Conservation (phyloP, 2,329 filamentous ascomycete genomes). For the Parascedosporium putredinis region DNA sequence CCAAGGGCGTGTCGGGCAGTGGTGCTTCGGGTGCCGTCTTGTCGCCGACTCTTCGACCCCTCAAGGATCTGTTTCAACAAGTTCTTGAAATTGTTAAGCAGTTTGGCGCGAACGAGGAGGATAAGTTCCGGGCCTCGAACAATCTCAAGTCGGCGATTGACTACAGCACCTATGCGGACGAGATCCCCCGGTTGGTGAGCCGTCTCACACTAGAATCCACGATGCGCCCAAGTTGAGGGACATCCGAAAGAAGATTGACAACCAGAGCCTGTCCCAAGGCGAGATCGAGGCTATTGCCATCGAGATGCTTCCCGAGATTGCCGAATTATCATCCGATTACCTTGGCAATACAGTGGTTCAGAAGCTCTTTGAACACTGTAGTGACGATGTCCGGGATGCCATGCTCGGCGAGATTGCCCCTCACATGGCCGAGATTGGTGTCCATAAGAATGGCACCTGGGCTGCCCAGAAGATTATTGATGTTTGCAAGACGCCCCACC, state of each 20-base stretch:
- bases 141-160: conserved; percentile 69
- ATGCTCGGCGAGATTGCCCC: conserved; percentile 85
- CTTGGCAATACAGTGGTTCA: conserved; percentile 98
- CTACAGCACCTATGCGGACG: conserved; percentile 61
- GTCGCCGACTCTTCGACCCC: conserved; percentile 57
- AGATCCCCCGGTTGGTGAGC: conserved; percentile 84
- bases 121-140: conserved; percentile 58
- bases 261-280: conserved; percentile 70
- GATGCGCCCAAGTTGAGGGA: conserved; percentile 92
- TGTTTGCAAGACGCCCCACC: conserved; percentile 72
- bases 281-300: conserved; percentile 90
- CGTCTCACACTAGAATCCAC: conserved; percentile 77
- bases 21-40: conserved; percentile 20
- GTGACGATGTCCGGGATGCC: conserved; percentile 76
- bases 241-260: conserved; percentile 95
- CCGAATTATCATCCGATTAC: conserved; percentile 90
- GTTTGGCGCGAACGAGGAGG: conserved; percentile 76
- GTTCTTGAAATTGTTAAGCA: conserved; percentile 79
- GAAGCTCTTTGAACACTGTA: conserved; percentile 95
- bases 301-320: conserved; percentile 93
- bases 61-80: conserved; percentile 70
- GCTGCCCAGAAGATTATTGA: conserved; percentile 99
- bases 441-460: conserved; percentile 99
- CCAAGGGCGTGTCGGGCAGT: conserved; percentile 23
- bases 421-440: conserved; percentile 89